Evolutionary conservation across 2,329 filamentous ascomycete species (phyloP).

Genomic region (Ophidiomyces ophidiicola): DNA sequence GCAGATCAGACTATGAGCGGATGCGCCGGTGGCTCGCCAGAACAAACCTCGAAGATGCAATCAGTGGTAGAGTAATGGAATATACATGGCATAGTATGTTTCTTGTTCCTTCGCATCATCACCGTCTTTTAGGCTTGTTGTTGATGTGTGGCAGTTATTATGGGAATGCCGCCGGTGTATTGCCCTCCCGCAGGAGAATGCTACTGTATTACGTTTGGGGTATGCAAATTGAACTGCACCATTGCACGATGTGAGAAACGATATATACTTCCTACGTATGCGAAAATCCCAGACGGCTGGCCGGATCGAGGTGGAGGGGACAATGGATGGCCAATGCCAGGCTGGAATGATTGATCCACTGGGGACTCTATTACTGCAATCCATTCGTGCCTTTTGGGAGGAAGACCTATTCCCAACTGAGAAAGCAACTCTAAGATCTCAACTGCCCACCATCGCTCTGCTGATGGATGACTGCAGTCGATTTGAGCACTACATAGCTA

Average conservation of each 20-base stretch:
- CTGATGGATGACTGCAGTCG: background rate
- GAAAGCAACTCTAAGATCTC: too few species aligned
- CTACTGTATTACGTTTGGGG: constrained; percentile 55
- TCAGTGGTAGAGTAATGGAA: constrained; percentile 44
- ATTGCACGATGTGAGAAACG: constrained; percentile 39
- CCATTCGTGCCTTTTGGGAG: too few species aligned
- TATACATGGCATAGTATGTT: constrained; percentile 50
- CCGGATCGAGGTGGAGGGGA: constrained; percentile 44
- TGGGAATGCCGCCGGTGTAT: constrained; percentile 43
- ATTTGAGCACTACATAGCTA: too few species aligned
- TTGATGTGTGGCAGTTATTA: constrained; percentile 11
- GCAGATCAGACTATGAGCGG: constrained; percentile 38
- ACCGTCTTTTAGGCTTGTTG: background rate
- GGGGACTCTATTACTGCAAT: too few species aligned
- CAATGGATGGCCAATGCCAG: constrained; percentile 19
- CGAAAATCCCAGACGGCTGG: constrained; percentile 50
- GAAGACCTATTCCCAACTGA: too few species aligned
- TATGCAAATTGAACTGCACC: constrained; percentile 40
- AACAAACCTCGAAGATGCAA: constrained; percentile 37
- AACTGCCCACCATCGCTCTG: background rate
- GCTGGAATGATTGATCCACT: constrained; percentile 16
- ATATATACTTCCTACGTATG: constrained; percentile 48
- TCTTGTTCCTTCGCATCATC: background rate
- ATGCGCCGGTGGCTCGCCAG: constrained; percentile 40
- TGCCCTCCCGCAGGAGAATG: constrained; percentile 51